Evolutionary conservation across 345 rosid species (phyloP), one percentile per base, ranked within the genome.

Genomic region (Nephelium lappaceum): DNA sequence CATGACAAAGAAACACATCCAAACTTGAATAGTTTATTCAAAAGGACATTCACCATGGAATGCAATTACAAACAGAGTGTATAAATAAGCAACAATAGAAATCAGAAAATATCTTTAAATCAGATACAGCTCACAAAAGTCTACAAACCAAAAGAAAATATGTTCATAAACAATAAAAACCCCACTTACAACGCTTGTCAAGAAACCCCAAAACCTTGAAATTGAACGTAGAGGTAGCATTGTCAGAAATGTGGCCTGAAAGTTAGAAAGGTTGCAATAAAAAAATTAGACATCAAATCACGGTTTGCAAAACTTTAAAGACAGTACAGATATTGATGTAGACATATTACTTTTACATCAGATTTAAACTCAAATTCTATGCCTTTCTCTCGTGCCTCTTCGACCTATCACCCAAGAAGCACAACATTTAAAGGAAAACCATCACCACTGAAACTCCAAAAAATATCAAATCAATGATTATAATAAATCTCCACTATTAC

Each of bases 191-290:
- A 88, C 67, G 73, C 82, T 86, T 38, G 92, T 89, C 73, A 96
- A 75, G 36, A 81, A 87, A 51, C 99, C 99, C 97, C 98, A 96
- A 21, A 83, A 67, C 86, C 99, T 90, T 71, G 99, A 96, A 82
- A 96, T 93, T 1, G 95, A 78, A 47, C 97, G 92, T 68, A 94
- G 86, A 77, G 99, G 99, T 60, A 96, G 81, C 79, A 96, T 78
- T 73, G 86, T 81, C 41, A 96, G 81, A 87, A 96, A 90, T n/a
- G 91, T 47, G 77, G 99, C 99, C 99, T 94, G 84, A 69, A 69
- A 77, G 68, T 78, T 65, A 65, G 31, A 27, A 75, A 68, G 12
- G 53, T 36, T 79, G 77, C 3, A 74, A 43, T 60, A 43, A 78
- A 75, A 72, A 31, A 69, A 2, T 73, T 24, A 74, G 36, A 68